These are phyloP conservation scores for Dictyostelium capitatum DNA, from an alignment of 78 protist genomes.

Conservation along the genomic window DNA sequence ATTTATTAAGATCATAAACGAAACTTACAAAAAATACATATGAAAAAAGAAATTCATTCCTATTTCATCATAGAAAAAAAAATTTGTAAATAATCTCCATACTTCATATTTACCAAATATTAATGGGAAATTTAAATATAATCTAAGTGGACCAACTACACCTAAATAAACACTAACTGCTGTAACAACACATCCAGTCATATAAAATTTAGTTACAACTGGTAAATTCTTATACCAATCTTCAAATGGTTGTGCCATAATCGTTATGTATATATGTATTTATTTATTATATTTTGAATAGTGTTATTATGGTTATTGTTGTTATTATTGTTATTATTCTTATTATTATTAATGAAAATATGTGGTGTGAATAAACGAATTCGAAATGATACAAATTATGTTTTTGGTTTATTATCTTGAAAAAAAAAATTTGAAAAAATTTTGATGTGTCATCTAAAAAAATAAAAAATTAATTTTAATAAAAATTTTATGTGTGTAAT, in stretches of 20 bases:
- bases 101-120: conserved; percentile 48
- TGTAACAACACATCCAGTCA: conserved; percentile 86
- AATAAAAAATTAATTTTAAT: no score
- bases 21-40: conserved; percentile 82
- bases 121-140: conserved; percentile 75
- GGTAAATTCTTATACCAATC: conserved; percentile 85
- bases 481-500: no score
- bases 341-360: no score
- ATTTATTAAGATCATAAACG: no score
- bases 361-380: no score
- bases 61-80: conserved; percentile 73
- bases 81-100: conserved; percentile 81
- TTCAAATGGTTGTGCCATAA: conserved; percentile 84
- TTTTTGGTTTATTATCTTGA: no score
- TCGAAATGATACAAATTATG: no score
- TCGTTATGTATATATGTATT: not conserved
- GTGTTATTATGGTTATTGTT: no score
- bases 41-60: conserved; percentile 78
- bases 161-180: conserved; percentile 73
- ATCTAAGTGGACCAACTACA: conserved; percentile 37
- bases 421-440: no score
- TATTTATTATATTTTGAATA: not conserved
- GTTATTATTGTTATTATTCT: no score
- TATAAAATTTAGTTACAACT: conserved; percentile 71
- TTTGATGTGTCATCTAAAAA: no score